Conservation (phyloP, 2,329 filamentous ascomycete genomes). For the Balansia obtecta region DNA sequence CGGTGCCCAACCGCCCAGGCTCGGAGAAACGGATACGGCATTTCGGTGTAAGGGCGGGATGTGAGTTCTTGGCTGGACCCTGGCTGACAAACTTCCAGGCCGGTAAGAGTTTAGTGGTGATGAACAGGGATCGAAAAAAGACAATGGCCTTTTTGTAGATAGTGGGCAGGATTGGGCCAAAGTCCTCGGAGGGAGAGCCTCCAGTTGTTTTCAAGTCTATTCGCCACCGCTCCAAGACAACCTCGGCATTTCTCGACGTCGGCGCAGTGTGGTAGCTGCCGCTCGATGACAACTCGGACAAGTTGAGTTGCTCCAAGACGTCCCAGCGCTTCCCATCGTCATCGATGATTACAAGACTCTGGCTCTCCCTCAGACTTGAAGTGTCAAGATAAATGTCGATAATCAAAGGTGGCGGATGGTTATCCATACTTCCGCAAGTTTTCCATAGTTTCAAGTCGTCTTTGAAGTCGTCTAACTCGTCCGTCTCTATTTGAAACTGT, state of each 20-base stretch:
- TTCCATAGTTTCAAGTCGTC: constrained; percentile 78
- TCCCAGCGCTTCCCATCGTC: constrained; percentile 88
- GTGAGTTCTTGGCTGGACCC: constrained; percentile 58
- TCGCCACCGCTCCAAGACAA: constrained; percentile 84
- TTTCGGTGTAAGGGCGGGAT: constrained; percentile 55
- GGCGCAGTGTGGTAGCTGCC: constrained; percentile 29
- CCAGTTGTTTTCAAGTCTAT: constrained; percentile 55
- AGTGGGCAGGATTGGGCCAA: constrained; percentile 58
- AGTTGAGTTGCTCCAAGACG: constrained; percentile 69
- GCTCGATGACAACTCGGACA: constrained; percentile 38
- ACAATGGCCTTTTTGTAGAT: constrained; percentile 97
- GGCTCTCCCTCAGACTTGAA: constrained; percentile 64
- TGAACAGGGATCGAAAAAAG: constrained; percentile 80
- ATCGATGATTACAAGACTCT: constrained; percentile 79
- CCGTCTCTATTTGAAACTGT: constrained; percentile 89
- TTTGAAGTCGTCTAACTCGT: constrained; percentile 79
- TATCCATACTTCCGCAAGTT: constrained; percentile 61
- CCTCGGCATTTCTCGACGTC: constrained; percentile 47
- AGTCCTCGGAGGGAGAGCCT: constrained; percentile 43
- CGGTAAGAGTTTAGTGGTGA: constrained; percentile 70
- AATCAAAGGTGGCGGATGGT: constrained; percentile 68
- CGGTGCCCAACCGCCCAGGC: constrained; percentile 40
- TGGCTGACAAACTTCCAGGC: constrained; percentile 74
- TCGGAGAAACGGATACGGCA: constrained; percentile 65
- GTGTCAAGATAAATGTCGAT: constrained; percentile 86